Base-by-base conservation (phyloP, 352 stramenopile species). In the Phytopythium ostracodes region DNA sequence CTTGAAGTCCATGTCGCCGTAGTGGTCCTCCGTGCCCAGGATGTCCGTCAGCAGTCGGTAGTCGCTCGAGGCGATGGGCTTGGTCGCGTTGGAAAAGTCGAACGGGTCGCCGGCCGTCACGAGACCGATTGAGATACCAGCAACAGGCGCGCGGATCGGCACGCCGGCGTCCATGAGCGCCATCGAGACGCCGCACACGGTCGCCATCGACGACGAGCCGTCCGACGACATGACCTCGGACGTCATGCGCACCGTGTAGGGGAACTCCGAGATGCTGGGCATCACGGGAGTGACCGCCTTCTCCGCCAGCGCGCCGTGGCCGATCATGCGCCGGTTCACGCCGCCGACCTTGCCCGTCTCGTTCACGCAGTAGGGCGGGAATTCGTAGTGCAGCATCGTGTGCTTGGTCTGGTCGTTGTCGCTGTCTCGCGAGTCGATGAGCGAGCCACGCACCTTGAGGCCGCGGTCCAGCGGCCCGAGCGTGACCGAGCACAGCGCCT, bases 1-100 rank as follows among this genome's bases (percentile, higher is more conserved):
- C 82, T 99, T 99, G 72, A 99, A 99, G 71, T 99, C 96, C 96
- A 99, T 99, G 76, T 98, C 92, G 51, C 96, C 96, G 63, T 98
- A 96, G 65, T 98, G 92, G 79, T 99, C 97, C 66, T 99, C 97
- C 8, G 95, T 94, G 38, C 97, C 97, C 44, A 98, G 76, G 67
- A 99, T 99, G 71, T 99, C 97, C 1, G 96, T 98, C 55, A 99
- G 65, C 58, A 99, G 88, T 6, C 97, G 76, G 55, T 97, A 96
- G 44, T 87, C 75, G 43, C 69, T 67, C 22, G 73, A 49, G 36
- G 71, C 72, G 63, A 92, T 92, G 18, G 75, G 67, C 62, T 91
- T 89, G 55, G 68, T 60, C 27, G 76, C 76, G 14, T 60, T 50
- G 11, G 63, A 60, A 11, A 58, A 58, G 52, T 86, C 76, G 43